Evolutionary conservation across 164 flowering plant genomes (phyloP), one percentile per base, ranked within the genome.

Genomic region (Liriodendron chinense): DNA sequence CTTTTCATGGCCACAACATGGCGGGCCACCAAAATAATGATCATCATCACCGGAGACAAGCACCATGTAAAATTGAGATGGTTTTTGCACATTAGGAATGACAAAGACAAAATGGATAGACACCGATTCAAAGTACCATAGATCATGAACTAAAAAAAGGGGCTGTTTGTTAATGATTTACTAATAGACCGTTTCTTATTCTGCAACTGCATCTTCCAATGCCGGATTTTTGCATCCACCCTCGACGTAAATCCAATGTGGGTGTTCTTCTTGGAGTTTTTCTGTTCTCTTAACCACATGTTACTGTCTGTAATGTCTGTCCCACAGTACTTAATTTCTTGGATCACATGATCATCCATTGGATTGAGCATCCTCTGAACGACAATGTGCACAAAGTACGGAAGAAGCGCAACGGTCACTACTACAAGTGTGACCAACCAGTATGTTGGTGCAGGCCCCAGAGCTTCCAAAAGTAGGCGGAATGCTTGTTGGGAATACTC

Each of bases 281-380:
- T 24, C 34, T 82, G 84, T 70, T 91, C 92, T 69, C 84, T 85
- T 53, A 59, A 6, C 93, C 95, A 91, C 89, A 86, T 85, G 9
- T 73, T 76, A 8, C 78, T 48, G 21, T 87, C 89, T 8, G 64
- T 74, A 23, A 84, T 79, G 68, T 88, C 90, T 64, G 79, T 84
- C 82, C 72, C 82, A 61, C 18, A 81, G 26, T 85, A 71, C 80
- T 87, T 89, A 67, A 89, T 91, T 73, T 89, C 93, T 74, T 85
- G 93, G 49, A 89, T 77, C 43, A 91, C 63, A 18, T 89, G 92
- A 74, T 91, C 79, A 69, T 89, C 92, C 91, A 85, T 84, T 0
- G 96, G 93, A 76, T 82, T 72, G 78, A 88, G 81, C 0, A 50
- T 74, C 47, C 91, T 56, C 34, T 89, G 90, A 73, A 84, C 53